These are phyloP conservation scores for Ophiostoma ips DNA, from an alignment of 2,329 filamentous ascomycete genomes.

Conservation along the genomic window DNA sequence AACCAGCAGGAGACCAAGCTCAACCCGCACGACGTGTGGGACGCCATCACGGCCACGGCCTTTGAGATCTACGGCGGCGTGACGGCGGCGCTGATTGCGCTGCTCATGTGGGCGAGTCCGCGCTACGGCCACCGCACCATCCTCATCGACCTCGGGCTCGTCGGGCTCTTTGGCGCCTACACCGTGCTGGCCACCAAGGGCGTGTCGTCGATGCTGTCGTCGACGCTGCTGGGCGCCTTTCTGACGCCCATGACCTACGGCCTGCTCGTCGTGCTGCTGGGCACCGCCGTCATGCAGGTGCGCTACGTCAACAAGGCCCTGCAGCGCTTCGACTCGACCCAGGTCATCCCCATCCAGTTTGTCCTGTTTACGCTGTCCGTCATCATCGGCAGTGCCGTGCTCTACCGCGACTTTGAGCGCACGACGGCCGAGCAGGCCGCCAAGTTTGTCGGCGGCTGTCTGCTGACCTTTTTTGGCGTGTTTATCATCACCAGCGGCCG, in stretches of 20 bases:
- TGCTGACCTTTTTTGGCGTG: slow-evolving; percentile 90
- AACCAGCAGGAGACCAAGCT: slow-evolving; percentile 81
- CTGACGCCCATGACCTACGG: slow-evolving; percentile 85
- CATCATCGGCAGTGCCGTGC: slow-evolving; percentile 80
- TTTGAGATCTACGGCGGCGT: slow-evolving; percentile 84
- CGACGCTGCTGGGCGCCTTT: slow-evolving; percentile 76
- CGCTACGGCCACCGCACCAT: slow-evolving; percentile 77
- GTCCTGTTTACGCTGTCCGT: slow-evolving; percentile 93
- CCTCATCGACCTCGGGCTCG: slow-evolving; percentile 81
- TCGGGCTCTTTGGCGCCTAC: slow-evolving; percentile 89
- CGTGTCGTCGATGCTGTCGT: slow-evolving; percentile 86
- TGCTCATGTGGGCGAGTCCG: slow-evolving; percentile 70
- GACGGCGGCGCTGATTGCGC: slow-evolving; percentile 57
- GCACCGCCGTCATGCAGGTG: slow-evolving; percentile 89
- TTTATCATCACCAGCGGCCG: slow-evolving; percentile 89
- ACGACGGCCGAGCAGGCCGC: slow-evolving; percentile 56
- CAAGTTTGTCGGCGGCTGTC: slow-evolving; percentile 83
- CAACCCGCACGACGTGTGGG: slow-evolving; percentile 80
- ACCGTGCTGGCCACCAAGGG: slow-evolving; percentile 96
- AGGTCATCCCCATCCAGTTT: slow-evolving; percentile 96
- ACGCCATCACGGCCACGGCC: slow-evolving; percentile 70
- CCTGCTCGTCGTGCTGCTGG: slow-evolving; percentile 63
- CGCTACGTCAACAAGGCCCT: slow-evolving; percentile 83
- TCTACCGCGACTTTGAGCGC: slow-evolving; percentile 91
- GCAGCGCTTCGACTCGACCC: slow-evolving; percentile 89